Evolutionary conservation across 2,329 filamentous ascomycete species (phyloP).

Genomic region (Trichoderma guizhouense): DNA sequence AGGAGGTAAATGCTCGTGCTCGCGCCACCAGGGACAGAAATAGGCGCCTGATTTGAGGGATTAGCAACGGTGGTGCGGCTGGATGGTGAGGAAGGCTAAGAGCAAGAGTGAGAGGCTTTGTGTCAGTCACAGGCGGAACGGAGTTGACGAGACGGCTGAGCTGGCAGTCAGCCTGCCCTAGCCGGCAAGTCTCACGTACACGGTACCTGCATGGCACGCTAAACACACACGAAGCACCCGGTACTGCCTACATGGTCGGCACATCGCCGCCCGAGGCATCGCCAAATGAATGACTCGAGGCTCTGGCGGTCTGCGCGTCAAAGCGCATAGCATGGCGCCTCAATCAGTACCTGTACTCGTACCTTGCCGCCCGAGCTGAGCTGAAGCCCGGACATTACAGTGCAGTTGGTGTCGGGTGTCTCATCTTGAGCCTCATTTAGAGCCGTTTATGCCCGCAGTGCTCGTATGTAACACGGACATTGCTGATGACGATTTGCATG

Average conservation of each 20-base stretch:
- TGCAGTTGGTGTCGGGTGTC: background rate
- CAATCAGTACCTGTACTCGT: background rate
- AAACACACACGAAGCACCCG: background rate
- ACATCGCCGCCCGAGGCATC: background rate
- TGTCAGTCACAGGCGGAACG: background rate
- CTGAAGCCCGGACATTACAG: background rate
- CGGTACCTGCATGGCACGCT: background rate
- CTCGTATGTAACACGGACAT: background rate
- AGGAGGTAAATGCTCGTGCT: background rate
- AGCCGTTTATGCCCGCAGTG: background rate
- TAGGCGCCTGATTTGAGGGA: background rate
- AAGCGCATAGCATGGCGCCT: background rate
- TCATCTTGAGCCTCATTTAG: conserved; percentile 1
- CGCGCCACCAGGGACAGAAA: background rate
- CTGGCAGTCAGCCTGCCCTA: background rate
- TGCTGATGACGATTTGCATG: background rate
- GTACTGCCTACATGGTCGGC: background rate
- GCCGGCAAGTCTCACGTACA: background rate
- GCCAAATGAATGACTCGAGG: conserved; percentile 4
- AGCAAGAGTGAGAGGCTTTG: background rate
- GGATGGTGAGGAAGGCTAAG: conserved; percentile 2
- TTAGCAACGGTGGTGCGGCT: background rate
- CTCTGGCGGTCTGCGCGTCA: background rate
- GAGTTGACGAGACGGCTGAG: background rate
- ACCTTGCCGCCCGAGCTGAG: background rate